Percentiles rank a stretch among this genome's conserved stretches.
phyloP scores from a whole-genome alignment of 2,329 filamentous ascomycete species.

The Chrysosporium keratinophilum region DNA sequence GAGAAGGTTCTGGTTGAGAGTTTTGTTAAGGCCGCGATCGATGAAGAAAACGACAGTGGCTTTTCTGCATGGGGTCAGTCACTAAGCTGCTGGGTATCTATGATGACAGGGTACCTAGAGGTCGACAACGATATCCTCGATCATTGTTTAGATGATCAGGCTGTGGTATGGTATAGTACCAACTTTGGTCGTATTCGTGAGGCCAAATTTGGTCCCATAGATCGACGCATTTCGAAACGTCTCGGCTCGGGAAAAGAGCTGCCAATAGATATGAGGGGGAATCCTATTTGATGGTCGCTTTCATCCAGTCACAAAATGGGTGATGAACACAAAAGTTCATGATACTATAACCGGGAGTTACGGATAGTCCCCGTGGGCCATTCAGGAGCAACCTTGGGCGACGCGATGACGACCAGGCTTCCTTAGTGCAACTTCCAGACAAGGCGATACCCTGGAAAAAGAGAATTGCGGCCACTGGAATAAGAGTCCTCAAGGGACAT shows the following conservation, averaged over 20 bases:
- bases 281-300: slow-evolving; percentile 13
- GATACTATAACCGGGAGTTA: no score
- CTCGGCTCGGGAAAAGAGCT: slow-evolving; percentile 21
- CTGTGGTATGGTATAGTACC: slow-evolving; percentile 23
- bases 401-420: no score
- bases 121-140: slow-evolving; percentile 23
- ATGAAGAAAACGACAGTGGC: slow-evolving; percentile 17
- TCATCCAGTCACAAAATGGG: no score
- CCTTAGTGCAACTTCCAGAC: no score
- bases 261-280: slow-evolving; percentile 21
- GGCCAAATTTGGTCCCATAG: slow-evolving; percentile 17
- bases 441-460: neutral
- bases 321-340: no score
- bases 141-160: slow-evolving; percentile 20
- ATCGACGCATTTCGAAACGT: slow-evolving; percentile 21
- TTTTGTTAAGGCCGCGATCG: slow-evolving; percentile 22
- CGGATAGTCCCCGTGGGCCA: no score
- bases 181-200: slow-evolving; percentile 23
- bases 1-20: slow-evolving; percentile 19
- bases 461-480: no score
- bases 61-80: slow-evolving; percentile 19
- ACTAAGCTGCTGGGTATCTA: slow-evolving; percentile 20
- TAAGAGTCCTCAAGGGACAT: no score
- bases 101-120: slow-evolving; percentile 23
- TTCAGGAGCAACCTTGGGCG: no score